Evolutionary conservation across 371 early-diverging fungal genomes (phyloP).

Genomic region (Mucor plumbeus): DNA sequence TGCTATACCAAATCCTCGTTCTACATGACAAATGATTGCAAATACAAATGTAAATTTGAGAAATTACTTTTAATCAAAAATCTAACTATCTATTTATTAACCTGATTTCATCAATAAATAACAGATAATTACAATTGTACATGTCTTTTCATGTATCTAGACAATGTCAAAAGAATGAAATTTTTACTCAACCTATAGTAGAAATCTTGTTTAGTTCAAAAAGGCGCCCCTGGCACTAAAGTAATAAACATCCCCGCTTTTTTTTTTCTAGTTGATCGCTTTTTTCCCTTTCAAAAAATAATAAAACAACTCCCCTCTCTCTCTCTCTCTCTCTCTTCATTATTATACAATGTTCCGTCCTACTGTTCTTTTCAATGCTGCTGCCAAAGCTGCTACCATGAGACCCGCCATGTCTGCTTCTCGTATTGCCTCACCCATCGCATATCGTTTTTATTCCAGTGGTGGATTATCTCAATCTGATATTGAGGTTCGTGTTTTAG

Average conservation of each 20-base stretch:
- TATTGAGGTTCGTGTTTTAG: constrained; percentile 85
- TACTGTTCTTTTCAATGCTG: constrained; percentile 58
- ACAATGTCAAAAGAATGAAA: no score
- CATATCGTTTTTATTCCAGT: constrained; percentile 66
- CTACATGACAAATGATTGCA: no score
- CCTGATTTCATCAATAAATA: no score
- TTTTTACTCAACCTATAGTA: neutral
- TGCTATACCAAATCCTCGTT: no score
- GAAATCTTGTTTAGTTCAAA: neutral
- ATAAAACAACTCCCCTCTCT: neutral
- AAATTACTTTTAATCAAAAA: no score
- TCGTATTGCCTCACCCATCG: constrained; percentile 36
- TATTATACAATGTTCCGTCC: constrained; percentile 44
- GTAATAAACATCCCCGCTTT: constrained; percentile 21
- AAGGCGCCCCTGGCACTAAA: constrained; percentile 17
- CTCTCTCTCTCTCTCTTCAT: constrained; percentile 3
- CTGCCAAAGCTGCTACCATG: constrained; percentile 51
- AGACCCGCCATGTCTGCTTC: constrained; percentile 25
- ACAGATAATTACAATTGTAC: no score
- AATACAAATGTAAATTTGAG: no score
- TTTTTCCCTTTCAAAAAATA: neutral
- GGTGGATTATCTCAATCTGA: constrained; percentile 59
- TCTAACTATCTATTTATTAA: no score
- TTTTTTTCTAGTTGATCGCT: constrained; percentile 4
- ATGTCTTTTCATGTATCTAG: no score